These are phyloP conservation scores for Kazachstania africana DNA, from an alignment of 805 yeast genomes.

Conservation along the genomic window DNA sequence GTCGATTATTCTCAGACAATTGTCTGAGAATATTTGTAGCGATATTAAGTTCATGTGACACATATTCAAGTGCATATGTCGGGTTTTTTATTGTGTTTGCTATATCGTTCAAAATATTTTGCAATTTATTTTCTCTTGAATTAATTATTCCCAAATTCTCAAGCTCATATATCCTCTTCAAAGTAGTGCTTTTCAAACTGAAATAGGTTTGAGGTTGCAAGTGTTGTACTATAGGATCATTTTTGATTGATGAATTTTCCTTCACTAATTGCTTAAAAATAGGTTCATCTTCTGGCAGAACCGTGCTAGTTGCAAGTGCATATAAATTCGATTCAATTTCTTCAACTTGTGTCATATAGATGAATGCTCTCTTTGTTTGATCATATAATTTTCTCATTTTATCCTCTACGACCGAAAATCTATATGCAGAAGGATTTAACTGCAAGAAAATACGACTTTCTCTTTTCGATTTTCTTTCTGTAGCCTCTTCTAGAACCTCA, in stretches of 20 bases:
- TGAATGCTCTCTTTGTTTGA: constrained; percentile 72
- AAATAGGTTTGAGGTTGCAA: constrained; percentile 45
- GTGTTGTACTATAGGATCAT: constrained; percentile 33
- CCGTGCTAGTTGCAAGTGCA: constrained; percentile 29
- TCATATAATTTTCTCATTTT: constrained; percentile 49
- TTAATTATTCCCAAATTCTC: constrained; percentile 56
- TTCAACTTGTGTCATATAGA: constrained; percentile 77
- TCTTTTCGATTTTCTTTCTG: constrained; percentile 26
- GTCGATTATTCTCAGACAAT: constrained; percentile 35
- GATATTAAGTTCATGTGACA: constrained; percentile 34
- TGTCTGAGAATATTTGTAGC: constrained; percentile 34
- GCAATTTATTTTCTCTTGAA: constrained; percentile 55
- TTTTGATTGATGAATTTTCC: constrained; percentile 26
- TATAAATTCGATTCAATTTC: constrained; percentile 49
- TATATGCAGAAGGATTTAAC: constrained; percentile 45
- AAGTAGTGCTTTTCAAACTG: constrained; percentile 62
- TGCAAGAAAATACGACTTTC: constrained; percentile 31
- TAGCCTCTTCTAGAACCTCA: constrained; percentile 29
- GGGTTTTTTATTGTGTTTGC: constrained; percentile 66
- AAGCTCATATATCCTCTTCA: constrained; percentile 64
- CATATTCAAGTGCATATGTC: constrained; percentile 36
- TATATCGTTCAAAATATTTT: constrained; percentile 67
- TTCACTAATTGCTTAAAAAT: constrained; percentile 44
- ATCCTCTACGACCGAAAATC: constrained; percentile 37
- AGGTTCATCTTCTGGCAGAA: constrained; percentile 48